A percentile compares a stretch with the other conserved stretches of the same genome.
Evolutionary conservation across 257 asterid genomes (phyloP).

Genomic region (Handroanthus guayacan): DNA sequence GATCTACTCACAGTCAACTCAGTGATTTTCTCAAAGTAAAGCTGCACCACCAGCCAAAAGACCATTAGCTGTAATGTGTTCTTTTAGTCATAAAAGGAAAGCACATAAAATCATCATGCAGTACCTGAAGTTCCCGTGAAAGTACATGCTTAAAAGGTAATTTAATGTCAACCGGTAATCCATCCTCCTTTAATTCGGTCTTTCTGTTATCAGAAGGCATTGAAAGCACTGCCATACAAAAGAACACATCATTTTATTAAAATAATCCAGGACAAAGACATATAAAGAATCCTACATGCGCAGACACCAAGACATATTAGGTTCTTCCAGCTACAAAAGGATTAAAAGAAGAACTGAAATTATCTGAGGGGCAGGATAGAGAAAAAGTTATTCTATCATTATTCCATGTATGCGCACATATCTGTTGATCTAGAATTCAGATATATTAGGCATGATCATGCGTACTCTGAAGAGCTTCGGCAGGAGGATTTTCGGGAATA

Average conservation of each 20-base stretch:
- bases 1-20: conserved; percentile 82
- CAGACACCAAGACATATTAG: not conserved
- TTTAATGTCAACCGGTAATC: conserved; percentile 80
- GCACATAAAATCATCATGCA: conserved; percentile 17
- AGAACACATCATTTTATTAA: conserved; percentile 31
- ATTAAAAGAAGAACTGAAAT: not conserved
- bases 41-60: conserved; percentile 61
- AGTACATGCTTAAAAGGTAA: conserved; percentile 94
- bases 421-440: conserved; percentile 12
- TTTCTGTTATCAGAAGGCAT: conserved; percentile 71
- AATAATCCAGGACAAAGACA: conserved; percentile 12
- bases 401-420: not conserved
- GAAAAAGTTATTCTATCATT: conserved; percentile 4
- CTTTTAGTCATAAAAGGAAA: conserved; percentile 34
- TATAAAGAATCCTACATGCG: conserved; percentile 13
- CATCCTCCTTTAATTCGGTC: conserved; percentile 87
- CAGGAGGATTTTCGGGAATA: conserved; percentile 94
- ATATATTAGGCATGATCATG: conserved; percentile 10
- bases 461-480: conserved; percentile 75
- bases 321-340: conserved; percentile 14
- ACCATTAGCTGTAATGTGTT: conserved; percentile 25
- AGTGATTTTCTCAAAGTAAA: conserved; percentile 93
- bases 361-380: not conserved
- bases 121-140: conserved; percentile 98
- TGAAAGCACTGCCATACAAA: conserved; percentile 57